These are phyloP conservation scores for Psilocybe sp. DNA, from an alignment of 768 basidiomycete species.

Conservation along the genomic window DNA sequence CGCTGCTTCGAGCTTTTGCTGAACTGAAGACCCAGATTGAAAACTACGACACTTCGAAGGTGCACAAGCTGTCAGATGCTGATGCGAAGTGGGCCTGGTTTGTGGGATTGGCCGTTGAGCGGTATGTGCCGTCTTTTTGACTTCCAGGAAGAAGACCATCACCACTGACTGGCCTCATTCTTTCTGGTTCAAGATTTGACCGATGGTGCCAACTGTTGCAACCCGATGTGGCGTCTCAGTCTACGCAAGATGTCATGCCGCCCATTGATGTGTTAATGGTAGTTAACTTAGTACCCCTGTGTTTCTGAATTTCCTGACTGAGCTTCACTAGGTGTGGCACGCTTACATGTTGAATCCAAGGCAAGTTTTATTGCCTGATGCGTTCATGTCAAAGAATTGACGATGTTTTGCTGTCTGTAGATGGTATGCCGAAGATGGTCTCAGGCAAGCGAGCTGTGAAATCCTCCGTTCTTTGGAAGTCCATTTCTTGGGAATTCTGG, in stretches of 20 bases:
- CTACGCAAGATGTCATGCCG: slow-evolving; percentile 22
- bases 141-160: not conserved
- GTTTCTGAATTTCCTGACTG: not conserved
- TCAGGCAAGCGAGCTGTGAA: slow-evolving; percentile 17
- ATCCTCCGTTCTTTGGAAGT: slow-evolving; percentile 20
- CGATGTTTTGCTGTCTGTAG: slow-evolving; percentile 8
- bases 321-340: slow-evolving; percentile 28
- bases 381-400: not conserved
- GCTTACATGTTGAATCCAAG: slow-evolving; percentile 32
- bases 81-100: slow-evolving; percentile 30
- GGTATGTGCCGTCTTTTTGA: slow-evolving; percentile 17
- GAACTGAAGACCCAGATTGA: too few species aligned
- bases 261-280: slow-evolving; percentile 38
- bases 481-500: slow-evolving; percentile 16
- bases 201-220: slow-evolving; percentile 19
- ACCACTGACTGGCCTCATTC: not conserved
- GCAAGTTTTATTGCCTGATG: slow-evolving; percentile 4
- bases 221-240: slow-evolving; percentile 6
- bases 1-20: too few species aligned
- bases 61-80: too few species aligned
- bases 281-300: not conserved
- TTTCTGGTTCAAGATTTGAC: slow-evolving; percentile 23
- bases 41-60: too few species aligned
- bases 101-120: slow-evolving; percentile 34
- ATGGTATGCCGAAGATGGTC: slow-evolving; percentile 32